These are phyloP conservation scores for Dissoconium aciculare DNA, from an alignment of 2,329 filamentous ascomycete species.

Conservation along the genomic window DNA sequence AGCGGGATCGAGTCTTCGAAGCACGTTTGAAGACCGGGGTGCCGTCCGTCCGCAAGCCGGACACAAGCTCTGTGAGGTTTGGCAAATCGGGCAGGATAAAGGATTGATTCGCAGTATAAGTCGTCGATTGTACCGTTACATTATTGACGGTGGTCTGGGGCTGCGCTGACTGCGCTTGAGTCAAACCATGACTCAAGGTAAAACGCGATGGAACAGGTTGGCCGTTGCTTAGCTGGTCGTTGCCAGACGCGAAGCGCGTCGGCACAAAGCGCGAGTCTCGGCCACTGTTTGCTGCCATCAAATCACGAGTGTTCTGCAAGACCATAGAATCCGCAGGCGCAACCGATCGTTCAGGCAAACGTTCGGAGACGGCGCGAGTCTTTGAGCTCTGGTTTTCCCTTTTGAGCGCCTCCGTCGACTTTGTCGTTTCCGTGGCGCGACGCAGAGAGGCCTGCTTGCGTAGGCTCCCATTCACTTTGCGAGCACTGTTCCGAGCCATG, in stretches of 20 bases:
- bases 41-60: conserved; percentile 42
- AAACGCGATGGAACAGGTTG: conserved; percentile 10
- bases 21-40: conserved; percentile 42
- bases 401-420: conserved; percentile 21
- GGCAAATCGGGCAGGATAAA: conserved; percentile 47
- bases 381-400: conserved; percentile 13
- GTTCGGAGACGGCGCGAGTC: conserved; percentile 40
- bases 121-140: conserved; percentile 27
- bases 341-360: conserved; percentile 41
- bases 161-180: conserved; percentile 10
- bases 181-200: conserved; percentile 9
- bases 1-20: conserved; percentile 38
- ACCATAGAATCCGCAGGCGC: conserved; percentile 39
- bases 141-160: conserved; percentile 17
- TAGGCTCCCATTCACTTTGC: conserved; percentile 25
- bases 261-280: conserved; percentile 25
- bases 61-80: conserved; percentile 47
- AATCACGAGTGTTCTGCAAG: conserved; percentile 31
- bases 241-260: conserved; percentile 42
- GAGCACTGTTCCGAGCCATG: conserved; percentile 14
- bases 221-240: conserved; percentile 10
- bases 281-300: too few species aligned
- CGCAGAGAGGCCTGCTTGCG: conserved; percentile 33
- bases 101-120: conserved; percentile 35
- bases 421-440: conserved; percentile 28